Evolutionary conservation across 805 yeast genomes (phyloP), one percentile per base, ranked within the genome.

Genomic region (Pichia exigua): DNA sequence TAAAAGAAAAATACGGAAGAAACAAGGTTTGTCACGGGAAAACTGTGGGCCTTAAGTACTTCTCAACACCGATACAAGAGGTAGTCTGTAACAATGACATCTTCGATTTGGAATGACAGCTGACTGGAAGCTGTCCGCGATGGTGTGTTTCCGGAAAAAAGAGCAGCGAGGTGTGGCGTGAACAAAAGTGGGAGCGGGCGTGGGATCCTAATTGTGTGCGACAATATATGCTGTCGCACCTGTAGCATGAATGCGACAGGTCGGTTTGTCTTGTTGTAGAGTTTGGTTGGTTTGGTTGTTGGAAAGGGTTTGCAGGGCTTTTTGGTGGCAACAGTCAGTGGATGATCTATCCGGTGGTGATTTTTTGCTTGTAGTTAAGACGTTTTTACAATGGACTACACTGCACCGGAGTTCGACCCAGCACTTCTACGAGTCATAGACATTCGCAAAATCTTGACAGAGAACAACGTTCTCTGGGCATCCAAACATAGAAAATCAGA

Each of bases 401-500:
- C 47, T n/a, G 42, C 21, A 17, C 44, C 64, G 66, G 87, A 75
- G n/a, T 85, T 85, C 64, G 82, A 87, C 62, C 85, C 89, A 13
- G 66, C 72, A 18, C 65, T 73, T 24, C 69, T 84, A 53, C 80
- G 79, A 54, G 84, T 86, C 26, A 79, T 85, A 6, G 81, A 85
- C 54, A 72, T 90, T 60, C 77, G 87, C 59, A 72, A 77, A 27
- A 72, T 87, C 21, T 70, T 91, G 43, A 64, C 68, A 11, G 77
- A 74, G 45, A 75, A 87, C 61, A 73, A 76, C n/a, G 70, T 89
- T 17, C 62, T 63, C 0, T 79, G 73, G 62, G 71, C 83, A 0
- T 66, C 82, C 1, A 71, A 73, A 46, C 79, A 85, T 11, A 85
- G 82, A 61, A 90, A 91, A 65, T 72, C 78, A 2, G 79, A 78